Percentiles rank a stretch among this genome's conserved stretches.
These are phyloP conservation scores for Botryosphaeria dothidea DNA, from an alignment of 2,329 filamentous ascomycete species.

Conservation along the genomic window DNA sequence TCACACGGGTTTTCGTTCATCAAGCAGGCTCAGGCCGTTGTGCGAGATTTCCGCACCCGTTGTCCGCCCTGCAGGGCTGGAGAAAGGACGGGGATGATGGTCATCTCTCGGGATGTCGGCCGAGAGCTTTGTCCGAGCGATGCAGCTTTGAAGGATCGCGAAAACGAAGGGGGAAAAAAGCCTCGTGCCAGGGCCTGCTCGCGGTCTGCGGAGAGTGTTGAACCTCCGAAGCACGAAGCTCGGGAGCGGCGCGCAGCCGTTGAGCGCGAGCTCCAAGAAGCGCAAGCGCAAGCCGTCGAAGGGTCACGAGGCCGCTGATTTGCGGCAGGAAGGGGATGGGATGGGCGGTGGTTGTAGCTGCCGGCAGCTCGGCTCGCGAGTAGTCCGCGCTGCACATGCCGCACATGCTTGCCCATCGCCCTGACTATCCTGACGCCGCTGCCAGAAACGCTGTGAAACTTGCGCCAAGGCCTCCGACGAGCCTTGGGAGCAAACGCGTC, in stretches of 20 bases:
- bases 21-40: not conserved
- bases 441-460: conserved; percentile 7
- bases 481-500: conserved; percentile 2
- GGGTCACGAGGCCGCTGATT: not conserved
- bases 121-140: conserved; percentile 12
- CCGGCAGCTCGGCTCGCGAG: not conserved
- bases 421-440: not conserved
- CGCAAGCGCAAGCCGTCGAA: not conserved
- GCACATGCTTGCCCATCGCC: not conserved
- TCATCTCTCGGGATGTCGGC: conserved; percentile 10
- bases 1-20: not conserved
- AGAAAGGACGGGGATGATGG: not conserved
- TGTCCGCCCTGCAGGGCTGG: conserved; percentile 3
- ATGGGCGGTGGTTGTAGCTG: not conserved
- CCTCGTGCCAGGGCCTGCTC: conserved; percentile 1
- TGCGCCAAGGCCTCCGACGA: not conserved
- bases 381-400: not conserved
- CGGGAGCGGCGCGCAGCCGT: not conserved
- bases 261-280: not conserved
- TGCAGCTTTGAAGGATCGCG: not conserved
- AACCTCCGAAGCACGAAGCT: not conserved
- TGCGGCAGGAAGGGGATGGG: not conserved
- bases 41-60: conserved; percentile 7
- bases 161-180: not conserved
- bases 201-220: not conserved